Evolutionary conservation across 305 asterid species (phyloP).

Genomic region (Solanum hybrid): DNA sequence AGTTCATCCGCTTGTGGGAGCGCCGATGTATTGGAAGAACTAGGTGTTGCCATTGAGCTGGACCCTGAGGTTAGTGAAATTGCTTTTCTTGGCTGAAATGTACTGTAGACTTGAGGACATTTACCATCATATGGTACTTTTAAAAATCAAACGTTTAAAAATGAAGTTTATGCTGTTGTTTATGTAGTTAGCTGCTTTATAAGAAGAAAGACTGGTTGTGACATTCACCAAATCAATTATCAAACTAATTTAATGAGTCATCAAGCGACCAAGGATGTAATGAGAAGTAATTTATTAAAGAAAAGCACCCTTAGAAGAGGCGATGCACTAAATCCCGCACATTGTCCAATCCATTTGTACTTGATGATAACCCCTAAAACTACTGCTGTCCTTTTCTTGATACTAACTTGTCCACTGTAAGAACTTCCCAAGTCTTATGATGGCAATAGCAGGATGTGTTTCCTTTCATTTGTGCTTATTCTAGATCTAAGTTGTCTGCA

Average conservation of each 20-base stretch:
- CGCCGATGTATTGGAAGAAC: slow-evolving; percentile 73
- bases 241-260: background rate
- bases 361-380: background rate
- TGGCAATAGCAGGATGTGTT: background rate
- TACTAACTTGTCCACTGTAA: background rate
- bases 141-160: background rate
- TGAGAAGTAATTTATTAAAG: background rate
- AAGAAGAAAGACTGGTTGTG: background rate
- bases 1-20: slow-evolving; percentile 94
- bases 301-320: background rate
- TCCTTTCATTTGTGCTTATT: background rate
- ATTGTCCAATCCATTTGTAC: background rate
- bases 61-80: slow-evolving; percentile 53
- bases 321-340: background rate
- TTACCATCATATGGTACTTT: background rate
- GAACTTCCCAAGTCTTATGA: background rate
- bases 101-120: background rate
- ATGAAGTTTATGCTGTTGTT: background rate
- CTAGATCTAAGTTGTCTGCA: background rate
- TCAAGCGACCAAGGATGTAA: background rate
- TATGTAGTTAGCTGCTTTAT: background rate
- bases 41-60: slow-evolving; percentile 57
- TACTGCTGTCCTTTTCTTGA: background rate
- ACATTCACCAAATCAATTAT: background rate
- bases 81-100: background rate